Base-by-base conservation (phyloP, 176 grass and related monocot genomes). In the Saccharum spontaneum region DNA sequence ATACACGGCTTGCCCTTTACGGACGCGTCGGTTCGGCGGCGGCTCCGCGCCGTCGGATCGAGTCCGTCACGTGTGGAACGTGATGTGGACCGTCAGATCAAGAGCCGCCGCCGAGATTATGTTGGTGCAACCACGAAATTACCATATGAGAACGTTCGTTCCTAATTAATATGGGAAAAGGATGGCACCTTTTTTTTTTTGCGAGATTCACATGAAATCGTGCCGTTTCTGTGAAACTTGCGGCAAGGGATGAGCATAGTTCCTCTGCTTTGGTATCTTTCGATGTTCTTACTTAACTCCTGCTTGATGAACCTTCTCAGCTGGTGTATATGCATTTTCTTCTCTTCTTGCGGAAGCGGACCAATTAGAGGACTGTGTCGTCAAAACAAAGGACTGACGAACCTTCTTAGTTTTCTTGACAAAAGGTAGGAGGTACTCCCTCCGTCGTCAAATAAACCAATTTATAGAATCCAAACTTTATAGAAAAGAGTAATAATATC, bases 11-110 rank as follows among this genome's bases (percentile, higher is more conserved):
- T 4, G 30, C 0, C 30, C 12, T 33, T 30, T 75, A 66, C 59
- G 59, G 82, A 84, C 71, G 82, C 22, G 71, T 0, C 45, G 79
- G 36, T 55, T 84, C 7, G 45, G 26, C 8, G 20, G 73, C 4
- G 1, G 33, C 18, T 41, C 44, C 40, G 61, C 16, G 45, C 73
- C 73, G 83, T 85, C 63, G 22, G 74, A 85, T 85, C 48, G 3
- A 13, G 20, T 18, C 28, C 20, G 59, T 26, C 69, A 12, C 7
- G 7, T 2, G 26, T 1, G 18, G 7, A 41, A 48, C 18, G 57
- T 22, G 31, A 67, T 8, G 12, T 31, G 83, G 22, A 0, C 45
- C 61, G 72, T 68, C 10, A 10, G 83, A 63, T 84, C 60, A 37
- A 10, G 44, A 20, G 65, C 30, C 2, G 20, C 30, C 6, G 4